Evolutionary conservation across 73 alveolate genomes (phyloP).

Genomic region (Paramecium tetraurelia): DNA sequence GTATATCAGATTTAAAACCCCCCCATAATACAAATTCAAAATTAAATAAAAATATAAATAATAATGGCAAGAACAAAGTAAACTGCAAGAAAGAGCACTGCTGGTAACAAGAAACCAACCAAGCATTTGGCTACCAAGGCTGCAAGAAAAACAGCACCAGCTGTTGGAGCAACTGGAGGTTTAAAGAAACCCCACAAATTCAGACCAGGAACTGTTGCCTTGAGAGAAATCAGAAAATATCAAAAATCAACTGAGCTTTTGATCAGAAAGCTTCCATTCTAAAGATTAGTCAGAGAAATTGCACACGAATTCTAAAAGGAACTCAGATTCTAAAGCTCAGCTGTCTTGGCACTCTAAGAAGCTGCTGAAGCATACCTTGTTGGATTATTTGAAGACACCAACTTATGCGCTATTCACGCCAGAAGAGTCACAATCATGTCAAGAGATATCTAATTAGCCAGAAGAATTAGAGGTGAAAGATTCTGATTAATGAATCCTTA

Average conservation of each 20-base stretch:
- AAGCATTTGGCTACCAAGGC: constrained; percentile 89
- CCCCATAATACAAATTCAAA: constrained; percentile 29
- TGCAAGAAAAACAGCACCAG: constrained; percentile 80
- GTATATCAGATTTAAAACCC: background rate
- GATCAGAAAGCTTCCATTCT: constrained; percentile 81
- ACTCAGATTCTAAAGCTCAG: constrained; percentile 85
- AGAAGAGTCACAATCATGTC: constrained; percentile 98
- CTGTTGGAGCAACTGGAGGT: constrained; percentile 71
- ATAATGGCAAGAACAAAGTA: constrained; percentile 94
- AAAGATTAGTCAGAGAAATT: constrained; percentile 90
- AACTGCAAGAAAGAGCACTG: constrained; percentile 93
- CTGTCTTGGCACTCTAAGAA: constrained; percentile 89
- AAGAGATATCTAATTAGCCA: constrained; percentile 90
- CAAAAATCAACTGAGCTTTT: constrained; percentile 83
- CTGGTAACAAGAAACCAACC: constrained; percentile 88
- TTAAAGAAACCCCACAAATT: constrained; percentile 89
- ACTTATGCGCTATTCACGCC: constrained; percentile 97
- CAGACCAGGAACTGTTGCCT: constrained; percentile 95
- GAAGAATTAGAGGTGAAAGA: constrained; percentile 91
- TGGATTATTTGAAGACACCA: constrained; percentile 91
- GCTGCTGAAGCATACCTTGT: constrained; percentile 95
- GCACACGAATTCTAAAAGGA: constrained; percentile 81
- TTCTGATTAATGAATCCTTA: constrained; percentile 45
- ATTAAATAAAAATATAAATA: constrained; percentile 32
- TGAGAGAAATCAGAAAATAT: constrained; percentile 87